Evolutionary conservation across 306 rosid genomes (phyloP), one percentile per base, ranked within the genome.

Genomic region (Trifolium fragiferum): DNA sequence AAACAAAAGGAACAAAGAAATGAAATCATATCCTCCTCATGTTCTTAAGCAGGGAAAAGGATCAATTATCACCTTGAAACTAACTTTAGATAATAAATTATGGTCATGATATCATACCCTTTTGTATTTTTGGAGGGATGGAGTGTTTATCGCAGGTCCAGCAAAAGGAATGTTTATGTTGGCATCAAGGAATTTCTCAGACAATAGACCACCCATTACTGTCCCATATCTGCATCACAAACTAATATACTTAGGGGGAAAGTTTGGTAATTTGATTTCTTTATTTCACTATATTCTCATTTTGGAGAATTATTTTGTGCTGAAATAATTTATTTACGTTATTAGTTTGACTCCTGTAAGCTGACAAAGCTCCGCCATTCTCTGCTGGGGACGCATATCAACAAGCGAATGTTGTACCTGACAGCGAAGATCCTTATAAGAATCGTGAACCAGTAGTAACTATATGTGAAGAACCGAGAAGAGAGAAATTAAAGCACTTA

Each of bases 301-400:
- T 75, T 61, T 55, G 18, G 51, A 67, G 43, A 68, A 47, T 21
- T 37, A 74, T 47, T 46, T 18, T 74, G 50, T 1, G 33, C 8
- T 21, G 2, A 55, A 57, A 57, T 21, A 23, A 23, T 23, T 57
- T 57, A 3, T 4, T 57, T 11, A 57, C 97, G 98, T 91, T 86
- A 94, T 91, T 47, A 94, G 96, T 84, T 94, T 91, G 86, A 91
- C 96, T 90, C 98, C 97, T 3, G 98, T 86, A 38, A 80, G 94
- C 82, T 83, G 85, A 74, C 97, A 93, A 83, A 93, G 95, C 84
- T 91, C 96, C 13, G 89, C 95, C 97, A 94, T 91, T 76, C 82
- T 86, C 77, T 88, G 91, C 65, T 94, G 98, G 74, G 98, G 98
- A 70, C 97, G 97, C 95, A 90, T 84, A 72, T 94, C 98, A 53